Evolutionary conservation across 2,329 filamentous ascomycete species (phyloP).

Genomic region (Escovopsis sp.): DNA sequence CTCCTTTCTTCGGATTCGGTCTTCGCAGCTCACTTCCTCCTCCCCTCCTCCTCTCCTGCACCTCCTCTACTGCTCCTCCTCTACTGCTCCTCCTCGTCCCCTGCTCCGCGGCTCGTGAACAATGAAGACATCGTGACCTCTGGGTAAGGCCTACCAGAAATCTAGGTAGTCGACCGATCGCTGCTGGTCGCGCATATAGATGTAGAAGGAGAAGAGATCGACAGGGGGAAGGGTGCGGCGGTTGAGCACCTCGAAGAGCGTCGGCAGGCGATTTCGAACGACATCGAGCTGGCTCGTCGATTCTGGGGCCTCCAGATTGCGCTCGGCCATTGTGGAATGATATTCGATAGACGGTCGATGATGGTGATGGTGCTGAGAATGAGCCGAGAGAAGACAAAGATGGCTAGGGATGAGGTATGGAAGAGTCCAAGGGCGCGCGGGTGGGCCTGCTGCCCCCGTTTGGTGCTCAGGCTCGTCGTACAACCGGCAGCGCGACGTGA

Average conservation of each 20-base stretch:
- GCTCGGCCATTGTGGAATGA: constrained; percentile 9
- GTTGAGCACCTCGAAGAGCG: constrained; percentile 88
- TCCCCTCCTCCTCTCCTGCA: no score
- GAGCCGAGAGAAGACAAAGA: background rate
- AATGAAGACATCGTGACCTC: background rate
- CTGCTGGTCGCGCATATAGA: constrained; percentile 98
- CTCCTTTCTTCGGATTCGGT: no score
- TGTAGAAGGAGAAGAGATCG: constrained; percentile 97
- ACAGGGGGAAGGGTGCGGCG: constrained; percentile 89
- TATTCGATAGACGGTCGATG: no score
- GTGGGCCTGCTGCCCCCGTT: constrained; percentile 1
- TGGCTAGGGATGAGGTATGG: background rate
- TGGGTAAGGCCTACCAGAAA: constrained; percentile 58
- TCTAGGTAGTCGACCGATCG: constrained; percentile 95
- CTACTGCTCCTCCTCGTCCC: no score
- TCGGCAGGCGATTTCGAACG: constrained; percentile 72
- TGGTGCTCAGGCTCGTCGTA: constrained; percentile 1
- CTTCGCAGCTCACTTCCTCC: no score
- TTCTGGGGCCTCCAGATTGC: constrained; percentile 15
- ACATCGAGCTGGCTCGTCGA: constrained; percentile 43
- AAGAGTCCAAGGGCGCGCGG: background rate
- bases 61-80: no score
- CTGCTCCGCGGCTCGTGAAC: no score
- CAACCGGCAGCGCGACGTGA: constrained; percentile 3
- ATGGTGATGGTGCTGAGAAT: no score